Conservation (phyloP, 768 basidiomycete genomes). For the Candolleomyces efflorescens region DNA sequence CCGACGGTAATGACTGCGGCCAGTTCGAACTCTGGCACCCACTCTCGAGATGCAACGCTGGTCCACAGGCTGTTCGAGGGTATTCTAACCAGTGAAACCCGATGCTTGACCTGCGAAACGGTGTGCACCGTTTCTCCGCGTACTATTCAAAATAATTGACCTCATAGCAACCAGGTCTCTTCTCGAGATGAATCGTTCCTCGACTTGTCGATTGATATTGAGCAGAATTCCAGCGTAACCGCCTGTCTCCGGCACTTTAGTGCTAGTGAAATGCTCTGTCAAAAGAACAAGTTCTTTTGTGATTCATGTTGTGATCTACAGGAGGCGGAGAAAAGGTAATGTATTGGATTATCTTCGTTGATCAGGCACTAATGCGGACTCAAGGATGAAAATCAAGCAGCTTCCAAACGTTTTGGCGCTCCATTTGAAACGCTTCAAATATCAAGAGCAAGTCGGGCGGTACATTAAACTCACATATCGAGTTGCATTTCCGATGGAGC, state of each 20-base stretch:
- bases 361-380: slow-evolving; percentile 8
- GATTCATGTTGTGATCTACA: slow-evolving; percentile 95
- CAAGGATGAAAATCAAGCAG: slow-evolving; percentile 98
- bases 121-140: slow-evolving; percentile 40
- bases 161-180: slow-evolving; percentile 55
- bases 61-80: slow-evolving; percentile 95
- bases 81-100: slow-evolving; percentile 91
- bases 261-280: slow-evolving; percentile 97
- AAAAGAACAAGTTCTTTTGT: slow-evolving; percentile 98
- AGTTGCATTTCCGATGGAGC: slow-evolving; percentile 92
- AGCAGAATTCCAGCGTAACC: slow-evolving; percentile 95
- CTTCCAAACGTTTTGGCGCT: slow-evolving; percentile 93
- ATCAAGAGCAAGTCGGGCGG: slow-evolving; percentile 85
- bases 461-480: slow-evolving; percentile 97
- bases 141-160: slow-evolving; percentile 11
- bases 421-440: slow-evolving; percentile 98
- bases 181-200: slow-evolving; percentile 95
- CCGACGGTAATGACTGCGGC: slow-evolving; percentile 35
- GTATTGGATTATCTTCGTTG: slow-evolving; percentile 5
- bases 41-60: slow-evolving; percentile 61
- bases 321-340: slow-evolving; percentile 94
- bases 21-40: slow-evolving; percentile 42
- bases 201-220: slow-evolving; percentile 98
- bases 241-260: slow-evolving; percentile 96
- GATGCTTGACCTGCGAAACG: slow-evolving; percentile 96